Base-by-base conservation (phyloP, 2,329 filamentous ascomycete species). In the Blastomyces parvus region DNA sequence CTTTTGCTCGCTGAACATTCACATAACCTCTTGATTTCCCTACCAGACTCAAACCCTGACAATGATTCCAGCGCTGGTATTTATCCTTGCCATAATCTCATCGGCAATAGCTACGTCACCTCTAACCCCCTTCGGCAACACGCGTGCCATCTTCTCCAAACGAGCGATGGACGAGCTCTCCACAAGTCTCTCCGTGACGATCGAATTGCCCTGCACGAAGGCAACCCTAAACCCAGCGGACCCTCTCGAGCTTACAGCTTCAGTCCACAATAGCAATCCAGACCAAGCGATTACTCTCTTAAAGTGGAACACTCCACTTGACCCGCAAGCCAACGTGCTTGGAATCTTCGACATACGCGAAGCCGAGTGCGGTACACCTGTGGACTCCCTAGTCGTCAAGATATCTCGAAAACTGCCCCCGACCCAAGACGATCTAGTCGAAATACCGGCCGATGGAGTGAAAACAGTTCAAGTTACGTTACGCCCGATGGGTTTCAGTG, bases 221-320 rank as follows among this genome's bases (percentile, higher is more conserved):
- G 55, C 68, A 56, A 17, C 56, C 19, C 40, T 36, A 36, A 36
- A 36, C 33, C 64, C 13, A 60, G 33, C 36, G 9, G 38, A 68
- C 11, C 60, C 65, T 1, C 59, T 66, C 40, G 60, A 70, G 25
- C 59, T 67, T 36, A 62, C 64, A 13, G 59, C 72, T 25, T 67
- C 69, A n/a, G 64, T 74, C 58, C 67, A 68, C 36, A 69, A 73
- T 42, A 77, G 76, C 50, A 64, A 67, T 0, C 69, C 70, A 0
- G 58, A 68, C 4, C 59, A 67, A 2, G 62, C 71, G 17, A 62
- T 76, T 17, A 77, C 72, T 0, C 53, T 78, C 5, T 67, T 79
- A 3, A 70, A 67, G 64, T 79, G 76, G 76, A 71, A 69, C 2
- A 74, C 69, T 5, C 75, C 74, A 0, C 67, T 78, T 3, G 77